These are phyloP conservation scores for Austroboletus niveus DNA, from an alignment of 1,284 basidiomycete genomes.

Conservation along the genomic window DNA sequence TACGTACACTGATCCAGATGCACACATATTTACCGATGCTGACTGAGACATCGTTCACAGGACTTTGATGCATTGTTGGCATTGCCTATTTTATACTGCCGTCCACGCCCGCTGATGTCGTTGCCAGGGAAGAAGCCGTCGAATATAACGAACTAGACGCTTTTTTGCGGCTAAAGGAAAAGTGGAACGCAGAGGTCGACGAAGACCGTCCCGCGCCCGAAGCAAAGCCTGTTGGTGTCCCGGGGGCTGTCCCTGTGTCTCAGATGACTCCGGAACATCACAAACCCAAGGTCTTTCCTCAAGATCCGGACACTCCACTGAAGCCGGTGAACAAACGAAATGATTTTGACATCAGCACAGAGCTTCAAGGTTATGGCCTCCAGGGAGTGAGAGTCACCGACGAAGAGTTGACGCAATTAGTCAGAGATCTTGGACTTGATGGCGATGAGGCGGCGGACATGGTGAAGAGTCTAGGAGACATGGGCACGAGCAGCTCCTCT, in stretches of 20 bases:
- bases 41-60: slow-evolving; percentile 32
- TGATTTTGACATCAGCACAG: slow-evolving; percentile 62
- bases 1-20: slow-evolving; percentile 30
- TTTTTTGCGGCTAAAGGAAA: slow-evolving; percentile 72
- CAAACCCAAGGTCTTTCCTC: slow-evolving; percentile 52
- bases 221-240: slow-evolving; percentile 67
- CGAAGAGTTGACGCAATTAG: slow-evolving; percentile 64
- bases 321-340: slow-evolving; percentile 52
- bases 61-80: slow-evolving; percentile 57
- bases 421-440: slow-evolving; percentile 69
- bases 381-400: slow-evolving; percentile 75
- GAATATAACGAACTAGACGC: slow-evolving; percentile 67
- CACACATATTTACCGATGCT: neutral
- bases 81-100: slow-evolving; percentile 5
- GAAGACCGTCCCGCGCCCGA: slow-evolving; percentile 49
- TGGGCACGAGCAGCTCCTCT: slow-evolving; percentile 3
- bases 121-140: slow-evolving; percentile 72
- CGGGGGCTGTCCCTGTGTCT: slow-evolving; percentile 67
- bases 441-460: slow-evolving; percentile 71
- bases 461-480: slow-evolving; percentile 53
- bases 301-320: slow-evolving; percentile 47
- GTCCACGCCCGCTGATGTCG: slow-evolving; percentile 10
- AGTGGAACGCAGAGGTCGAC: slow-evolving; percentile 57
- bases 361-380: slow-evolving; percentile 66
- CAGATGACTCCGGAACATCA: slow-evolving; percentile 78